These are phyloP conservation scores for Agrostemma githago DNA, from an alignment of 148 eudicot species.

Conservation along the genomic window DNA sequence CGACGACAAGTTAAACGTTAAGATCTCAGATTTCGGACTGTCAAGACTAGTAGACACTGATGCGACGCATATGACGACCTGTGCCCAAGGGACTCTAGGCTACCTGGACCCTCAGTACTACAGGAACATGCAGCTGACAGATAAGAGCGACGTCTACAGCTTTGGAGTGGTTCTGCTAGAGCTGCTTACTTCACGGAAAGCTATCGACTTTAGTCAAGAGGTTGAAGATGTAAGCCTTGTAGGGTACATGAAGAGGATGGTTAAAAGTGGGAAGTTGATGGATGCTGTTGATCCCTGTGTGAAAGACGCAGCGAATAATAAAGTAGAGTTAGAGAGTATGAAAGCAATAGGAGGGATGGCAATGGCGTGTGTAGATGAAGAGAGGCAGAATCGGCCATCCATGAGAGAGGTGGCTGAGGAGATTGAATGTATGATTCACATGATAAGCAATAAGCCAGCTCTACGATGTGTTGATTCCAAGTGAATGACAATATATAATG, in stretches of 20 bases:
- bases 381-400: slow-evolving; percentile 47
- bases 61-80: slow-evolving; percentile 42
- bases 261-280: slow-evolving; percentile 28
- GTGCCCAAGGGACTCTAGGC: slow-evolving; percentile 54
- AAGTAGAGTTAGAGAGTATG: slow-evolving; percentile 43
- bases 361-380: slow-evolving; percentile 37
- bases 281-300: slow-evolving; percentile 41
- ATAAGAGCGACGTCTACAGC: slow-evolving; percentile 60
- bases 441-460: slow-evolving; percentile 21
- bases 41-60: slow-evolving; percentile 45
- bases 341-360: slow-evolving; percentile 40
- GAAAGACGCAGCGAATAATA: slow-evolving; percentile 27
- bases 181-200: slow-evolving; percentile 44
- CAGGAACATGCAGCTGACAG: slow-evolving; percentile 45
- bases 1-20: slow-evolving; percentile 45
- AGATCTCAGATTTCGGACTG: slow-evolving; percentile 59
- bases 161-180: slow-evolving; percentile 61
- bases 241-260: slow-evolving; percentile 33
- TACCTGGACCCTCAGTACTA: slow-evolving; percentile 63
- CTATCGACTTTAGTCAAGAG: slow-evolving; percentile 48
- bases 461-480: slow-evolving; percentile 1
- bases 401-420: slow-evolving; percentile 54
- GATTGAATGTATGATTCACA: slow-evolving; percentile 44
- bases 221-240: slow-evolving; percentile 46
- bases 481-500: not conserved